A percentile compares a stretch with the other conserved stretches of the same genome.
These are phyloP conservation scores for Pseudomonodictys pantanalensis DNA, from an alignment of 495 filamentous ascomycete genomes.

Conservation along the genomic window DNA sequence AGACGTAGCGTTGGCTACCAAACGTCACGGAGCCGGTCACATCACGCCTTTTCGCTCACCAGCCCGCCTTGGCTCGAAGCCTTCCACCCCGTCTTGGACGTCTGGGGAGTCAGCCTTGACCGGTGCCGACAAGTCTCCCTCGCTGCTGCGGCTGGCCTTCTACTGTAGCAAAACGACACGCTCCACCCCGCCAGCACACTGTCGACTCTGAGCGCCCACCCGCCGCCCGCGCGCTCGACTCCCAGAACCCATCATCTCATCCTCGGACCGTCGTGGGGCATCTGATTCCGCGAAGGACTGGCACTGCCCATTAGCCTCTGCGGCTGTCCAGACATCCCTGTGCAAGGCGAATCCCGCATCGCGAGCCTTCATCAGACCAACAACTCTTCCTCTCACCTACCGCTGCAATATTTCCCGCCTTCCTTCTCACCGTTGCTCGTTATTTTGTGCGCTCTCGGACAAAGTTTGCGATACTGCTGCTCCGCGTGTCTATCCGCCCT, in stretches of 20 bases:
- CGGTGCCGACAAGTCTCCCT: conserved; percentile 22
- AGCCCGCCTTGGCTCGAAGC: conserved; percentile 25
- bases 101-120: conserved; percentile 31
- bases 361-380: conserved; percentile 28
- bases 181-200: conserved; percentile 5
- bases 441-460: neutral
- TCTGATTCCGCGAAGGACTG: conserved; percentile 11
- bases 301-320: conserved; percentile 30
- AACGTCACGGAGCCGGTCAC: neutral
- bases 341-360: conserved; percentile 13
- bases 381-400: neutral
- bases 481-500: conserved; percentile 3
- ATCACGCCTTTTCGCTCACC: neutral
- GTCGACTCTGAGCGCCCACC: conserved; percentile 6
- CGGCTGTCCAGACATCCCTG: conserved; percentile 16
- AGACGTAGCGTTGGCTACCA: neutral
- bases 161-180: conserved; percentile 5
- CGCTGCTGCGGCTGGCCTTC: conserved; percentile 28
- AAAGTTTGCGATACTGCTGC: conserved; percentile 1
- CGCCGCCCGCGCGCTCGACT: conserved; percentile 13
- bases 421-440: neutral
- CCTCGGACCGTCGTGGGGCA: conserved; percentile 2
- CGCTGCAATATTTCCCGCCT: conserved; percentile 24
- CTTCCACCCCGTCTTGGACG: conserved; percentile 1
- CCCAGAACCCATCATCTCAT: conserved; percentile 1